Conservation (phyloP, 208 protist genomes). For the Entamoeba nuttalli region DNA sequence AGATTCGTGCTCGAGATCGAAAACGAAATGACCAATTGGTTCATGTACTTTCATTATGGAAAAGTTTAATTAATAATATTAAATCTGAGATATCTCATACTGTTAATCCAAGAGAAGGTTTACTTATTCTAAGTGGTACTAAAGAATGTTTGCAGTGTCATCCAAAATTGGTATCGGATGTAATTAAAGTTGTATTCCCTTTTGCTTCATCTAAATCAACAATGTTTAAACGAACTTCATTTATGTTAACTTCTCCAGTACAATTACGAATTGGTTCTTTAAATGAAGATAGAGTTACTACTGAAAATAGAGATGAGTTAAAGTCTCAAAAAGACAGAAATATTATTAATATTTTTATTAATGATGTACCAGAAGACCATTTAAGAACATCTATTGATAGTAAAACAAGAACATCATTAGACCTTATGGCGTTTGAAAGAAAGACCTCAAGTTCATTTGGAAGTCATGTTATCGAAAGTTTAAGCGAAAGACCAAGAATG, state of each 20-base stretch:
- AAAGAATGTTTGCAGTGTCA: neutral
- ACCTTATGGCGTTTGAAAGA: neutral
- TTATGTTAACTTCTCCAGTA: neutral
- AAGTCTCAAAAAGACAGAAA: neutral
- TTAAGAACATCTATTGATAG: neutral
- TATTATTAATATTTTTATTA: neutral
- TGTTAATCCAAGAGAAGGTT: neutral
- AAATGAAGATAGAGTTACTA: neutral
- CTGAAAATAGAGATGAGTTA: neutral
- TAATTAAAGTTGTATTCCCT: neutral
- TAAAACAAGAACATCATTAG: neutral
- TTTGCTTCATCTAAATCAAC: neutral
- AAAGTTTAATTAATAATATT: neutral
- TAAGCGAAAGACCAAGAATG: neutral
- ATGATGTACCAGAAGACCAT: neutral
- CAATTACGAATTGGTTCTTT: neutral
- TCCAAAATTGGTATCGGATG: neutral
- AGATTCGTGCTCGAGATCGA: neutral
- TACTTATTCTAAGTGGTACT: neutral
- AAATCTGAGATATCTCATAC: neutral
- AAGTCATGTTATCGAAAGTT: neutral
- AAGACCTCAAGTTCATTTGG: neutral
- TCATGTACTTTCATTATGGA: neutral
- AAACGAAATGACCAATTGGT: neutral
- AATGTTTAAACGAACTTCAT: neutral